phyloP scores from a whole-genome alignment of 2,329 filamentous ascomycete genomes.

The Aspergillus tanneri region DNA sequence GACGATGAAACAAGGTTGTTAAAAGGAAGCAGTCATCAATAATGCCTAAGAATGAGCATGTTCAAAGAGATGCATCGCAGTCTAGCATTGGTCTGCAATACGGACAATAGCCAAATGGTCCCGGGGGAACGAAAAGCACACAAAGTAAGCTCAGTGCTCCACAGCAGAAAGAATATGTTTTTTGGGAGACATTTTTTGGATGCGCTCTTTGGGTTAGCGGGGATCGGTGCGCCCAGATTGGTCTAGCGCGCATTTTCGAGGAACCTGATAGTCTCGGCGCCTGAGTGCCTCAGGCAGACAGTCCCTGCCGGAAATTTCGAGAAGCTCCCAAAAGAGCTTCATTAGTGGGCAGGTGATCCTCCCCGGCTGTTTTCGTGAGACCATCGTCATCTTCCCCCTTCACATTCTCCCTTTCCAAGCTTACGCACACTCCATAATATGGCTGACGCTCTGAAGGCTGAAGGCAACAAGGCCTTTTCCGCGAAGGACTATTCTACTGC shows the following conservation, averaged over 20 bases:
- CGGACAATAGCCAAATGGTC: neutral
- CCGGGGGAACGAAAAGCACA: neutral
- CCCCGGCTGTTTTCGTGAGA: conserved; percentile 10
- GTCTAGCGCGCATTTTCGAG: conserved; percentile 22
- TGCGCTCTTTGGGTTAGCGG: conserved; percentile 14
- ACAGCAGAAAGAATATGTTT: conserved; percentile 23
- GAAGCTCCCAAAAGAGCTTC: conserved; percentile 37
- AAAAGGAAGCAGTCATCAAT: conserved; percentile 31
- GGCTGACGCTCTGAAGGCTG: conserved; percentile 85
- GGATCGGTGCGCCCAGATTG: conserved; percentile 23
- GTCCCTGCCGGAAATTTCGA: conserved; percentile 44
- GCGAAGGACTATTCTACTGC: conserved; percentile 96
- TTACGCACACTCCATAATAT: conserved; percentile 41
- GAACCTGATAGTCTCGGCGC: conserved; percentile 20
- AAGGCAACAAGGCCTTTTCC: conserved; percentile 97
- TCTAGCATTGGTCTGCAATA: conserved; percentile 4
- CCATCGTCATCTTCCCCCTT: conserved; percentile 3
- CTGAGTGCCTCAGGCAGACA: conserved; percentile 24
- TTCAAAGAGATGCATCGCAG: conserved; percentile 27
- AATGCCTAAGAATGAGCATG: conserved; percentile 32
- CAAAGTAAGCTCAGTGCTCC: conserved; percentile 5
- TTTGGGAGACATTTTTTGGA: conserved; percentile 31
- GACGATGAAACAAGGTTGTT: conserved; percentile 21
- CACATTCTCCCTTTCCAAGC: neutral
- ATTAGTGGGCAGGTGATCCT: conserved; percentile 17